Evolutionary conservation across 2,329 filamentous ascomycete genomes (phyloP), one percentile per base, ranked within the genome.

Genomic region (Atkinsonella texensis): DNA sequence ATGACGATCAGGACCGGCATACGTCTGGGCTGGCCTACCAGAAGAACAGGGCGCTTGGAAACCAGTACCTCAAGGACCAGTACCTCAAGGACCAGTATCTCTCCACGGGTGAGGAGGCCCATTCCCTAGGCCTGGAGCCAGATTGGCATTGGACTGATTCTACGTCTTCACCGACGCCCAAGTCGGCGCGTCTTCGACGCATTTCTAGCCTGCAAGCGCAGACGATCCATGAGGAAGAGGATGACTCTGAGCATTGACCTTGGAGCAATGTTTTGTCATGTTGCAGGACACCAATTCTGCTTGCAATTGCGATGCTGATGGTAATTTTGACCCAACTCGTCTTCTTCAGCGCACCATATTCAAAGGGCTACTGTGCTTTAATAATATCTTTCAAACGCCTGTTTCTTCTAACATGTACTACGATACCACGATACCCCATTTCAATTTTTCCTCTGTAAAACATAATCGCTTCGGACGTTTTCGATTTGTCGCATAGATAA

Each of bases 201-300:
- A 68, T 68, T 4, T 68, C 71, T 48, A 76, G 76, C 1, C 62
- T 87, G 17, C 66, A 85, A 43, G 74, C 76, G 31, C 80, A 85
- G 62, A 85, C 81, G 0, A 88, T 89, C 55, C 74, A 84, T 52
- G 85, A 87, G 64, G 83, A 88, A 63, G 85, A 88, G 62, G 82
- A 84, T 49, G 83, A 85, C 62, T 80, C 74, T 20, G 75, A 74
- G 41, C 49, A 58, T 45, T 63, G 49, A 59, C 4, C n/a, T 18
- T n/a, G 20, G 7, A 2, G 1, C 18, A 3, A 18, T n/a, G 11
- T 18, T 48, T 33, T 48, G 15, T 48, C 44, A 20, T 33, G 23
- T 28, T 28, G 15, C 31, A 35, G 44, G 23, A 42, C 51, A 42
- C 40, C 23, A 41, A 40, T 17, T 23, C 15, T 33, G 17, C 17